A percentile compares a stretch with the other conserved stretches of the same genome.
phyloP scores from a whole-genome alignment of 129 eudicot species.

The Lonicera japonica region DNA sequence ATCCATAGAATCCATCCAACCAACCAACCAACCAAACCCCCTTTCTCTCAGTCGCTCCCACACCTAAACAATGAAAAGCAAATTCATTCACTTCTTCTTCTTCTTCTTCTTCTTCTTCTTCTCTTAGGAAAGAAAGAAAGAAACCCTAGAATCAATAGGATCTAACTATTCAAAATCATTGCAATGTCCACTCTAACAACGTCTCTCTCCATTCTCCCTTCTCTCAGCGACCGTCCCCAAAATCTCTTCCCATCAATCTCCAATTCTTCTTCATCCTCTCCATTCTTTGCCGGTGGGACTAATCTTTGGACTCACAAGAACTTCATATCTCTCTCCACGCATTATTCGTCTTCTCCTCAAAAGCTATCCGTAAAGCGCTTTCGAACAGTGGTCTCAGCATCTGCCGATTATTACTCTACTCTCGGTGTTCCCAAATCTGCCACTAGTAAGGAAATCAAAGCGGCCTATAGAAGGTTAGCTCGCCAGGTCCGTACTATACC shows the following conservation, averaged over 20 bases:
- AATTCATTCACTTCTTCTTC: conserved; percentile 8
- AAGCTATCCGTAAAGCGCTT: conserved; percentile 37
- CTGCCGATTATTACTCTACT: conserved; percentile 90
- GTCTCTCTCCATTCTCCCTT: conserved; percentile 42
- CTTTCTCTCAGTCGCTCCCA: background rate
- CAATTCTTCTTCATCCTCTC: conserved; percentile 34
- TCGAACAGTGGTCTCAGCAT: conserved; percentile 47
- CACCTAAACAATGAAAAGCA: conserved; percentile 15
- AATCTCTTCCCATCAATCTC: conserved; percentile 4
- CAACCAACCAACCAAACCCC: background rate
- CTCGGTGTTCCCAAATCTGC: conserved; percentile 92
- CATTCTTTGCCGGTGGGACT: conserved; percentile 47
- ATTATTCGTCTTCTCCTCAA: conserved; percentile 31
- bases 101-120: conserved; percentile 6
- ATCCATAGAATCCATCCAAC: conserved; percentile 8
- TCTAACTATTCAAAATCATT: background rate
- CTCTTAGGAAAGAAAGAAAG: too few species aligned
- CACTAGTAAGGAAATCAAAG: conserved; percentile 64
- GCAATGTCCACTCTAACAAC: conserved; percentile 28
- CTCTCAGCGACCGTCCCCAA: conserved; percentile 29
- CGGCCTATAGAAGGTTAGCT: conserved; percentile 89
- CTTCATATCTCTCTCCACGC: conserved; percentile 17
- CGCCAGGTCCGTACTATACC: conserved; percentile 70
- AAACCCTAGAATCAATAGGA: background rate
- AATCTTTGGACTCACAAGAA: conserved; percentile 20